phyloP scores from a whole-genome alignment of 2,329 filamentous ascomycete genomes.

The Aspergillus tamarii region DNA sequence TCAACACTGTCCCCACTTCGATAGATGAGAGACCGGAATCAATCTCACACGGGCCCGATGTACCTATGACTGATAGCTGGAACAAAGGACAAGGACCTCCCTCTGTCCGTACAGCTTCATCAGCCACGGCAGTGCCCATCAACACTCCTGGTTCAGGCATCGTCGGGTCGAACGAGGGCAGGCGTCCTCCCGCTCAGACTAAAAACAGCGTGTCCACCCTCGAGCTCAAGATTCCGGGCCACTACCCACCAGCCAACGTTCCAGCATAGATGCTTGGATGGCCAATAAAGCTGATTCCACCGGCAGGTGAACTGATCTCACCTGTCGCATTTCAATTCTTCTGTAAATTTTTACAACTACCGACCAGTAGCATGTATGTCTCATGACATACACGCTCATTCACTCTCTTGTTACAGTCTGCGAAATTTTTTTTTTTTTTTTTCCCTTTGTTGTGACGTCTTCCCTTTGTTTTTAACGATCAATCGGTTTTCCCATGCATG shows the following conservation, averaged over 20 bases:
- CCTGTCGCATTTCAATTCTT: not conserved
- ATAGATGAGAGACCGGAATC: conserved; percentile 29
- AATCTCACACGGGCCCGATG: not conserved
- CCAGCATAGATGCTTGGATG: conserved; percentile 24
- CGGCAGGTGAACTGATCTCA: not conserved
- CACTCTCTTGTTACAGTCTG: not conserved
- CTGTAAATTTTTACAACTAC: conserved; percentile 5
- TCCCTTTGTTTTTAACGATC: conserved; percentile 5
- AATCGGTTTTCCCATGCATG: not conserved
- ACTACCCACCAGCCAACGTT: conserved; percentile 37
- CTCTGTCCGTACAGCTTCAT: not conserved
- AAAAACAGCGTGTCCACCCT: conserved; percentile 36
- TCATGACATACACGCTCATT: not conserved
- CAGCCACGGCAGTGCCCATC: not conserved
- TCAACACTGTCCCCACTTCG: conserved; percentile 38
- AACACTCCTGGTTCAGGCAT: not conserved
- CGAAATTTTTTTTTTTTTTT: not conserved
- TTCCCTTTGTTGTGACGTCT: not conserved
- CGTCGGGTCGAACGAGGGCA: conserved; percentile 4
- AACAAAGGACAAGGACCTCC: not conserved
- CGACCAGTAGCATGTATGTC: conserved; percentile 6
- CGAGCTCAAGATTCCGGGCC: conserved; percentile 41
- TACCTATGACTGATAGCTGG: not conserved
- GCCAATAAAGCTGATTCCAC: not conserved
- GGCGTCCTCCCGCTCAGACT: conserved; percentile 21